These are phyloP conservation scores for Chlorella sp. DNA, from an alignment of 139 green algal genomes.

Conservation along the genomic window DNA sequence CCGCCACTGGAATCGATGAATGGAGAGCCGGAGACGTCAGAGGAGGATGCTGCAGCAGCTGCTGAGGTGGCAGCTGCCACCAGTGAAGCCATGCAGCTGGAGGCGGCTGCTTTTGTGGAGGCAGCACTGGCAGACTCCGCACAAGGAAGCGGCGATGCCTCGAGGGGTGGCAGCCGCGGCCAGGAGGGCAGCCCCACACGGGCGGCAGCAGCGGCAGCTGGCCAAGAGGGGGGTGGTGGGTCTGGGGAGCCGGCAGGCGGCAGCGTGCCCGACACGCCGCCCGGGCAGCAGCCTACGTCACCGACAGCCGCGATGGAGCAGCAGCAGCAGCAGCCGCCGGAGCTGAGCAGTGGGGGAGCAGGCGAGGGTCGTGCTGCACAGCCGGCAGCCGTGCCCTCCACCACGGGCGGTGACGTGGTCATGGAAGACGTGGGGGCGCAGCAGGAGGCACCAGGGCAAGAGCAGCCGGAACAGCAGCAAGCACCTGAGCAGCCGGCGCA, in stretches of 20 bases:
- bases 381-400: background rate
- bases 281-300: background rate
- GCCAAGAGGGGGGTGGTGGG: background rate
- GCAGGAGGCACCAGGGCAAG: too few species aligned
- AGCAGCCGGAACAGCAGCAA: background rate
- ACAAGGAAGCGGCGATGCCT: background rate
- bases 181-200: background rate
- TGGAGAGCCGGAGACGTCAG: background rate
- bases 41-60: background rate
- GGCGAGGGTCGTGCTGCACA: background rate
- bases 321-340: background rate
- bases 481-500: background rate
- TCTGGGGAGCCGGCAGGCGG: background rate
- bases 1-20: background rate
- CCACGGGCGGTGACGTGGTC: background rate
- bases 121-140: slow-evolving; percentile 12
- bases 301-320: background rate
- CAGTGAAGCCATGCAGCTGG: slow-evolving; percentile 21
- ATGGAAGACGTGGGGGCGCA: too few species aligned
- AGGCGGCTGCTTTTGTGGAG: slow-evolving; percentile 29
- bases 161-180: background rate
- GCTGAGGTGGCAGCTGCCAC: background rate
- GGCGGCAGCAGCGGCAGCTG: background rate
- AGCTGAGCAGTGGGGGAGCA: background rate
- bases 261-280: background rate